Conservation (phyloP, 345 rosid genomes). For the Citrus medica region DNA sequence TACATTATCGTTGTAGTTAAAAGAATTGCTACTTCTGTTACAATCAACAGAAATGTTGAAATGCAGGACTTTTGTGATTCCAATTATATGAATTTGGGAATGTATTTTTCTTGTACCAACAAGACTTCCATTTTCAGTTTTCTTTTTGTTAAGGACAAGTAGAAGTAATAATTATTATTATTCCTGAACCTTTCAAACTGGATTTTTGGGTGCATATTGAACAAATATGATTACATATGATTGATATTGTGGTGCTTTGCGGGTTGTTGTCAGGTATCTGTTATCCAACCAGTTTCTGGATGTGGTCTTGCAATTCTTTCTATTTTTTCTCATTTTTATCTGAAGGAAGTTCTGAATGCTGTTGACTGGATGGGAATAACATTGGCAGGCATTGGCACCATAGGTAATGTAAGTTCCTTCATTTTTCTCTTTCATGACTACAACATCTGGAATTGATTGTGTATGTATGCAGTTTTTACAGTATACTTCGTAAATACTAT, state of each 20-base stretch:
- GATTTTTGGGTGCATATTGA: not conserved
- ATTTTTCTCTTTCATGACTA: constrained; percentile 8
- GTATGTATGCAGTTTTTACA: not conserved
- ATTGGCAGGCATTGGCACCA: constrained; percentile 91
- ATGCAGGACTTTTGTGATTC: not conserved
- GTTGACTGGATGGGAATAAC: constrained; percentile 97
- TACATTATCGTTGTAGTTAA: not conserved
- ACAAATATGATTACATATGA: not conserved
- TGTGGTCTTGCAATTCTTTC: constrained; percentile 96
- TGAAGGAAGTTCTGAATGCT: constrained; percentile 88
- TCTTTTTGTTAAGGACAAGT: not conserved
- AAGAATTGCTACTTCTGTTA: not conserved
- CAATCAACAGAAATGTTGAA: not conserved
- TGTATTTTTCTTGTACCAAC: not conserved
- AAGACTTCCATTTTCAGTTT: not conserved
- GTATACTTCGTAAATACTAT: not conserved
- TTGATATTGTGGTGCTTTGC: constrained; percentile 1
- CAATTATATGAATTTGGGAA: not conserved
- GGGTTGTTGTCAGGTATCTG: constrained; percentile 64
- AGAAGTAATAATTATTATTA: not conserved
- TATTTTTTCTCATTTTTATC: constrained; percentile 87
- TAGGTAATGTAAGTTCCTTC: constrained; percentile 54
- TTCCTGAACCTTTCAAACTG: not conserved
- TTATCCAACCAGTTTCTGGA: constrained; percentile 97
- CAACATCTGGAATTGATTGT: not conserved